Evolutionary conservation across 176 grass and related monocot genomes (phyloP), one percentile per base, ranked within the genome.

Genomic region (Bothriochloa decipiens): DNA sequence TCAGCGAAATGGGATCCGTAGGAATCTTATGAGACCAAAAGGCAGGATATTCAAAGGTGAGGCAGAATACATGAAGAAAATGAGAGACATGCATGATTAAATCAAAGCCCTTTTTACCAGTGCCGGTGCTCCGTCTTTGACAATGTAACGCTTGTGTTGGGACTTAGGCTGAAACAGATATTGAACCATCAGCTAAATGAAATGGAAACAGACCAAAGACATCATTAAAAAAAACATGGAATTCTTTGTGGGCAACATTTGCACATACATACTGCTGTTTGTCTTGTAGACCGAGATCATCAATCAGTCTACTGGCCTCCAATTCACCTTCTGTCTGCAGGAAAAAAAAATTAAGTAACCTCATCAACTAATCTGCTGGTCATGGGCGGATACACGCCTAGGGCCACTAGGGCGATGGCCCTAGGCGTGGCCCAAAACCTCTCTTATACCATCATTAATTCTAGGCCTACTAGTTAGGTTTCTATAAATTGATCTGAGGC

Each of bases 81-180:
- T 36, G 70, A 84, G 11, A 12, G 45, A 70, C 8, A 25, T 7
- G 16, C 43, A 68, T 71, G 78, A 83, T 20, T 58, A 33, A 22
- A 76, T 53, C 13, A 83, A 76, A 90, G 22, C 6, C 32, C 57
- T 71, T 67, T 67, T 91, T 94, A 98, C 96, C 93, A 98, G 60
- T 84, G 88, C 65, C 27, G 93, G 93, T 20, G 53, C 87, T 88
- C 91, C 91, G 75, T 94, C 91, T 85, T 73, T 98, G 77, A 98
- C 96, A 74, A 93, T 83, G 76, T 98, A 98, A 35, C 96, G 89
- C 71, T 98, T 98, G 77, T 92, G 80, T 77, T 98, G 96, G 68
- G 96, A 91, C 76, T 89, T 84, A 74, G 96, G 96, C 96, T 98
- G 87, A 79, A 76, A 83, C 65, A 89, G 2, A 20, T 14, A 75